phyloP scores from a whole-genome alignment of 2,329 filamentous ascomycete species.

The Triangularia setosa region DNA sequence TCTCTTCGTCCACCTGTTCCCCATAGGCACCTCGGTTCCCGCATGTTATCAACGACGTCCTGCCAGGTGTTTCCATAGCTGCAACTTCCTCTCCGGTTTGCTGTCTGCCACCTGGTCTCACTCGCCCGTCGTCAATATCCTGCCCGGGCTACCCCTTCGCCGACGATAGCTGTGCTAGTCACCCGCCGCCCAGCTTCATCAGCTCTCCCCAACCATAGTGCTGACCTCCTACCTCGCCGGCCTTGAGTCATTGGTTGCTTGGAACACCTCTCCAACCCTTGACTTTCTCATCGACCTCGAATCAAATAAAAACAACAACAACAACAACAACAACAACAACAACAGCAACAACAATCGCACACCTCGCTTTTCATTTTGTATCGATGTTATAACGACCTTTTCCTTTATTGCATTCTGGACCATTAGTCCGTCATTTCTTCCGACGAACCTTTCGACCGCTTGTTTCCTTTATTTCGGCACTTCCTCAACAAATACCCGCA shows the following conservation, averaged over 20 bases:
- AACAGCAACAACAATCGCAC: conserved; percentile 21
- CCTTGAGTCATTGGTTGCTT: conserved; percentile 5
- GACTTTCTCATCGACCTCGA: conserved; percentile 3
- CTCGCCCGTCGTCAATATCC: conserved; percentile 16
- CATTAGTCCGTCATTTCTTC: conserved; percentile 20
- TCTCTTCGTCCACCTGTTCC: conserved; percentile 44
- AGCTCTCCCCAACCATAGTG: conserved; percentile 1
- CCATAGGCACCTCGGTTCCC: conserved; percentile 34
- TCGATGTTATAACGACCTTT: conserved; percentile 44
- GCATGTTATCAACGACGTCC: conserved; percentile 40
- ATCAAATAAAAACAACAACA: conserved; percentile 16
- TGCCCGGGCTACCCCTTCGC: background rate
- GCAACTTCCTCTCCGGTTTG: conserved; percentile 31
- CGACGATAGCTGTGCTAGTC: conserved; percentile 14
- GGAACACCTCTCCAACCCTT: background rate
- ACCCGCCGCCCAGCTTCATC: conserved; percentile 2
- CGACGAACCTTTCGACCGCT: conserved; percentile 29
- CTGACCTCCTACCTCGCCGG: background rate
- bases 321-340: conserved; percentile 18
- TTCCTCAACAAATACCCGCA: conserved; percentile 34
- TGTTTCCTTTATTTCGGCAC: conserved; percentile 36
- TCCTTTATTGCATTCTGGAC: conserved; percentile 28
- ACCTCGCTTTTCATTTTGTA: conserved; percentile 27
- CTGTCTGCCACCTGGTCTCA: conserved; percentile 32
- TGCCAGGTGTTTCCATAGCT: conserved; percentile 37